A percentile compares a stretch with the other conserved stretches of the same genome.
Conservation (phyloP, 2,329 filamentous ascomycete species). For the Pseudocercospora vitis region DNA sequence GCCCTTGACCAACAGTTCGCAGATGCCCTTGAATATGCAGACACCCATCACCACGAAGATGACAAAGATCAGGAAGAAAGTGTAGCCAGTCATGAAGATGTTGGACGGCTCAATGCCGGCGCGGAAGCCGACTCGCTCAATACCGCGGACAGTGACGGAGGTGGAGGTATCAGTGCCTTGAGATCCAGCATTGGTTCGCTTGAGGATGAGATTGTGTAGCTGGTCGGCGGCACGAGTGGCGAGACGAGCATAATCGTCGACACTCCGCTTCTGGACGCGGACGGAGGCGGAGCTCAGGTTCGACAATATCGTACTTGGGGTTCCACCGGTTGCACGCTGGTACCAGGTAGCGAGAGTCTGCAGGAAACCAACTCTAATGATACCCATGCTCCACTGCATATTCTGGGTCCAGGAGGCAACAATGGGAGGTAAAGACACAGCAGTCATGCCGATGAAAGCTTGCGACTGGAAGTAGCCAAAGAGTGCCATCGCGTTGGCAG, state of each 20-base stretch:
- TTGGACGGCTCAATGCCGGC: constrained; percentile 85
- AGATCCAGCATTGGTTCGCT: constrained; percentile 31
- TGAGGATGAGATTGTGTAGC: constrained; percentile 47
- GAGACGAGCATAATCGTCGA: constrained; percentile 48
- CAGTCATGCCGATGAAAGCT: constrained; percentile 83
- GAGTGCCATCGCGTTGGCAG: constrained; percentile 88
- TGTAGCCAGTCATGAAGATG: constrained; percentile 86
- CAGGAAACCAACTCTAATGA: constrained; percentile 83
- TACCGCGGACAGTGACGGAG: constrained; percentile 67
- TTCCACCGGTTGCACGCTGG: constrained; percentile 87
- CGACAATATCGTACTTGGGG: constrained; percentile 74
- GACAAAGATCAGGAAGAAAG: constrained; percentile 85
- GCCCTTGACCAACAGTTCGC: constrained; percentile 71
- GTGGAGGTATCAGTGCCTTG: constrained; percentile 37
- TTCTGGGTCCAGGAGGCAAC: constrained; percentile 94
- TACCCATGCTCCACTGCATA: constrained; percentile 97
- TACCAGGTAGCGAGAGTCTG: constrained; percentile 93
- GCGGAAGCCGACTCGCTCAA: constrained; percentile 84
- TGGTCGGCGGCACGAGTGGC: constrained; percentile 55
- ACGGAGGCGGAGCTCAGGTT: constrained; percentile 74
- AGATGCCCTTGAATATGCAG: constrained; percentile 74
- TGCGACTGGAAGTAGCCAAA: constrained; percentile 94
- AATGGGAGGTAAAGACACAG: constrained; percentile 79
- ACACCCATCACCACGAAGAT: constrained; percentile 71
- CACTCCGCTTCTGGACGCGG: constrained; percentile 71